Evolutionary conservation across 2,329 filamentous ascomycete genomes (phyloP).

Genomic region (Xylariaceae sp.): DNA sequence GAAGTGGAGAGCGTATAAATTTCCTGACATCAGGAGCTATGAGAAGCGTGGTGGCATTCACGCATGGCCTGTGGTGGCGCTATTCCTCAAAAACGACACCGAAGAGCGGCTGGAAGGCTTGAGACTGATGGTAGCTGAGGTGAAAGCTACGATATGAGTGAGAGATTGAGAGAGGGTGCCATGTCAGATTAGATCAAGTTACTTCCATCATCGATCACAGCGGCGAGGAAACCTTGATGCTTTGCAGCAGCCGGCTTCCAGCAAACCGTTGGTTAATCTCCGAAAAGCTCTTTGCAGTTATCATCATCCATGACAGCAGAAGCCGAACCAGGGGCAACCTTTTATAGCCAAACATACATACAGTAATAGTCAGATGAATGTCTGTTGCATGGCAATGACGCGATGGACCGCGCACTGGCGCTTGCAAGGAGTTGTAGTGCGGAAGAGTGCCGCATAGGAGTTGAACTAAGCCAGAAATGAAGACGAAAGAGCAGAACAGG

Average conservation of each 20-base stretch:
- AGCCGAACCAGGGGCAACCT: too few species aligned
- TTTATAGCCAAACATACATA: too few species aligned
- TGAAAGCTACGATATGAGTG: slow-evolving; percentile 30
- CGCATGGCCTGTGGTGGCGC: slow-evolving; percentile 72
- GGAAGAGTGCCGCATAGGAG: too few species aligned
- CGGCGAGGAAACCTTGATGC: slow-evolving; percentile 45
- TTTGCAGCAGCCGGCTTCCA: slow-evolving; percentile 46
- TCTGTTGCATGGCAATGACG: too few species aligned
- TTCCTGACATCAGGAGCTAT: slow-evolving; percentile 49
- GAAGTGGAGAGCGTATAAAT: slow-evolving; percentile 49
- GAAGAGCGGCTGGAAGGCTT: slow-evolving; percentile 51
- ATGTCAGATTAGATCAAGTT: slow-evolving; percentile 66
- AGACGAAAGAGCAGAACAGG: too few species aligned
- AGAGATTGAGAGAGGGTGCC: slow-evolving; percentile 16
- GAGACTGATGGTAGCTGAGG: slow-evolving; percentile 35
- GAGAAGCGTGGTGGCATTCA: slow-evolving; percentile 68
- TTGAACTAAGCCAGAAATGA: too few species aligned
- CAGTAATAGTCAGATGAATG: too few species aligned
- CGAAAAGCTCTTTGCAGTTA: slow-evolving; percentile 32
- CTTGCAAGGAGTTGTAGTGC: too few species aligned
- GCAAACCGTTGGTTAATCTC: slow-evolving; percentile 33
- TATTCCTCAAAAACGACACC: slow-evolving; percentile 50
- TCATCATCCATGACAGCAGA: slow-evolving; percentile 32
- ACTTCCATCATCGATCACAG: slow-evolving; percentile 42
- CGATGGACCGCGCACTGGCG: too few species aligned